Conservation (phyloP, 2,329 filamentous ascomycete genomes). For the Fusarium pilosicola region DNA sequence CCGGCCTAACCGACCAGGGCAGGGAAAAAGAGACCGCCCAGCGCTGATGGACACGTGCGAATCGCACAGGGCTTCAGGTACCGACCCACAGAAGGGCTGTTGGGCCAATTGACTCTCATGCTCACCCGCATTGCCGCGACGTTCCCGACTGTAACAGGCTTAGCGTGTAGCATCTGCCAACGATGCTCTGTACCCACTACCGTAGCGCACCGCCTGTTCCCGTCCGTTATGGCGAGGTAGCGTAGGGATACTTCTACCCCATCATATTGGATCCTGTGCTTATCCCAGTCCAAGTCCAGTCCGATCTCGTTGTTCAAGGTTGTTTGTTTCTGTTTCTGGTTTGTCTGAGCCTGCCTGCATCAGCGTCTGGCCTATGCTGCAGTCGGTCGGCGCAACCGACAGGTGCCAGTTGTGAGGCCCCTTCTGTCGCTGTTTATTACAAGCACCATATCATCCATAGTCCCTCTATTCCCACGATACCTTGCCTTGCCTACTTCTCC, state of each 20-base stretch:
- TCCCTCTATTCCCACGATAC: slow-evolving; percentile 19
- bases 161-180: slow-evolving; percentile 22
- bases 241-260: slow-evolving; percentile 35
- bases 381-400: slow-evolving; percentile 36
- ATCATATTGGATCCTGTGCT: slow-evolving; percentile 39
- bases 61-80: slow-evolving; percentile 40
- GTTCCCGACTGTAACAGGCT: background rate
- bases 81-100: slow-evolving; percentile 12
- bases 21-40: slow-evolving; percentile 6
- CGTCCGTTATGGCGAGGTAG: slow-evolving; percentile 27
- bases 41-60: slow-evolving; percentile 36
- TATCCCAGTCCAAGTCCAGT: slow-evolving; percentile 36
- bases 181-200: slow-evolving; percentile 25
- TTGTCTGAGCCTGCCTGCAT: slow-evolving; percentile 16
- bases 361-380: slow-evolving; percentile 8
- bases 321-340: slow-evolving; percentile 18
- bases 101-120: slow-evolving; percentile 27
- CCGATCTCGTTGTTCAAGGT: slow-evolving; percentile 27
- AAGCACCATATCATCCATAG: slow-evolving; percentile 26
- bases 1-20: slow-evolving; percentile 29
- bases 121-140: slow-evolving; percentile 37
- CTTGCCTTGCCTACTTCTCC: slow-evolving; percentile 21
- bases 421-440: slow-evolving; percentile 31
- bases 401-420: slow-evolving; percentile 37
- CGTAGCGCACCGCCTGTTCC: slow-evolving; percentile 33